Base-by-base conservation (phyloP, 2,329 filamentous ascomycete species). In the Epichloe amarillans region DNA sequence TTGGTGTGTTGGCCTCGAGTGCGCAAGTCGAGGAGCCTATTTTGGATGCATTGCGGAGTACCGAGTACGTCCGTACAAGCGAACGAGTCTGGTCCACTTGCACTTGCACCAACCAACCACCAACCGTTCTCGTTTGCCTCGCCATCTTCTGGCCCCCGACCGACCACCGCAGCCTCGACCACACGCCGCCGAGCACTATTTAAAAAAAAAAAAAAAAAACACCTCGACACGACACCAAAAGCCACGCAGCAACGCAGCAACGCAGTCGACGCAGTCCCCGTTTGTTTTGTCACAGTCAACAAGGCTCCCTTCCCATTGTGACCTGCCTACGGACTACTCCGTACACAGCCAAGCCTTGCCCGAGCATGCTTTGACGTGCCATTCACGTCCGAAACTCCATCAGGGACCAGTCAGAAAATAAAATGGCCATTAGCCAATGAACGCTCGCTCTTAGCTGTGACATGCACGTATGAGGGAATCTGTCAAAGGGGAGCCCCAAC, bases 381-480 rank as follows among this genome's bases (percentile, higher is more conserved):
- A 11, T 44, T 11, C 21, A 15, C 15, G 23, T 44, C 41, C 40
- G 46, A 49, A 2, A 49, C 15, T 33, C 42, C 33, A 5, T 19
- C 44, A 21, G 26, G 49, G 17, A 35, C 49, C 26, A 30, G 21
- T 30, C 44, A 14, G 43, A 3, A 3, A 17, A 47, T n/a, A n/a
- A 39, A 40, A 5, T 17, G 6, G 11, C 15, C 44, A 19, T 38
- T 46, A 2, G 35, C 50, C 50, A 51, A 51, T 51, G 15, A 51
- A 21, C 45, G 46, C 23, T 8, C 50, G 46, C 41, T 8, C 33
- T 33, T n/a, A 17, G 46, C 38, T 42, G 33, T 40, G 21, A 40
- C 11, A 33, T 48, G 46, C 50, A 48, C 50, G 46, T 19, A 51
- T 36, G 50, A 15, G 50, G 50, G 33, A 48, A 50, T 50, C 39